Evolutionary conservation across 495 filamentous ascomycete species (phyloP).

Genomic region (Xylaria intraflava): DNA sequence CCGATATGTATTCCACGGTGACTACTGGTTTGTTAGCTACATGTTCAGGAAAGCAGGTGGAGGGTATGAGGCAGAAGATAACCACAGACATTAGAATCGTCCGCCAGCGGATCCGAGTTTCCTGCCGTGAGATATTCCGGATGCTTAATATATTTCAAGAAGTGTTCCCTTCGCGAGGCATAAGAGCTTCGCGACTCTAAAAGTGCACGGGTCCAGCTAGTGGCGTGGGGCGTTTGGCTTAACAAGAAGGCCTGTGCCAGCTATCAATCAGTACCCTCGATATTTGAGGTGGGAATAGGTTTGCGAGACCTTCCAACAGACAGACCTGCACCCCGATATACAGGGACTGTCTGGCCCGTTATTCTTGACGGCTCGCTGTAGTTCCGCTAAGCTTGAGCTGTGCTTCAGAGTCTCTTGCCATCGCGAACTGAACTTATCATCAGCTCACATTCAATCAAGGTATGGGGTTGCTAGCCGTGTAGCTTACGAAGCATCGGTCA

Average conservation of each 20-base stretch:
- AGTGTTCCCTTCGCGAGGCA: slow-evolving; percentile 60
- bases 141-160: slow-evolving; percentile 72
- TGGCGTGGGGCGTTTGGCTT: slow-evolving; percentile 59
- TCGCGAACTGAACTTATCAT: slow-evolving; percentile 35
- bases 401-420: slow-evolving; percentile 62
- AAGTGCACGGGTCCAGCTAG: slow-evolving; percentile 62
- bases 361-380: slow-evolving; percentile 57
- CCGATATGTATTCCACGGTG: slow-evolving; percentile 80
- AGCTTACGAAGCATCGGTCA: slow-evolving; percentile 55
- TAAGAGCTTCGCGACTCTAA: slow-evolving; percentile 68
- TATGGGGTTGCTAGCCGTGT: not conserved
- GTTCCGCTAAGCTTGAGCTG: slow-evolving; percentile 52
- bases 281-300: slow-evolving; percentile 1
- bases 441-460: not conserved
- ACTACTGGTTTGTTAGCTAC: slow-evolving; percentile 44
- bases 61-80: not conserved
- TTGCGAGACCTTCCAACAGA: slow-evolving; percentile 84
- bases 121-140: slow-evolving; percentile 68
- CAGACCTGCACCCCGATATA: slow-evolving; percentile 67
- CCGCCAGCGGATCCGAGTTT: slow-evolving; percentile 73
- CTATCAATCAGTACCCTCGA: slow-evolving; percentile 8
- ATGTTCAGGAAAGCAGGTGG: not conserved
- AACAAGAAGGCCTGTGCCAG: slow-evolving; percentile 65
- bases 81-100: slow-evolving; percentile 66
- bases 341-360: slow-evolving; percentile 55